phyloP scores from a whole-genome alignment of 2,329 filamentous ascomycete genomes.

The Ascomycota sp. region DNA sequence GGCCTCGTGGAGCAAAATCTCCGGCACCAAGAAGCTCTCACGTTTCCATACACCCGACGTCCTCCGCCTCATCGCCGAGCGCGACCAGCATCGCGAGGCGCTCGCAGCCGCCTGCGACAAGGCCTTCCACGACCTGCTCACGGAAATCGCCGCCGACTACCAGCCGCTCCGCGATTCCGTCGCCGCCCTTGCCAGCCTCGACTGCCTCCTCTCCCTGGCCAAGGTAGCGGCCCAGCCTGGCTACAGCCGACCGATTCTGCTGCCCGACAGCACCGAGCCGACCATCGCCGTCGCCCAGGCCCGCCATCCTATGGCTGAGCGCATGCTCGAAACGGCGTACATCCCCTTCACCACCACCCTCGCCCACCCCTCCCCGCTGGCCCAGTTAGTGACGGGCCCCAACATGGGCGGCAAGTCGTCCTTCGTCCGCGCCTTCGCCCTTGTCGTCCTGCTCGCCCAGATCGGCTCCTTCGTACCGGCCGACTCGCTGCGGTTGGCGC shows the following conservation, averaged over 20 bases:
- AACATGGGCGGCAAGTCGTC: slow-evolving; percentile 99
- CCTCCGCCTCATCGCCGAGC: slow-evolving; percentile 56
- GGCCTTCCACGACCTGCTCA: slow-evolving; percentile 52
- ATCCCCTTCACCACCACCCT: slow-evolving; percentile 74
- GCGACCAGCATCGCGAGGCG: slow-evolving; percentile 86
- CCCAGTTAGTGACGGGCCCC: slow-evolving; percentile 78
- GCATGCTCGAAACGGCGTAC: slow-evolving; percentile 62
- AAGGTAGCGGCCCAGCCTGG: slow-evolving; percentile 67
- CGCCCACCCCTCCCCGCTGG: slow-evolving; percentile 39
- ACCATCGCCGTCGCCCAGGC: slow-evolving; percentile 41
- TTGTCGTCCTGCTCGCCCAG: slow-evolving; percentile 84
- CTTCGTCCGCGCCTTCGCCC: slow-evolving; percentile 77
- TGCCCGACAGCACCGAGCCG: slow-evolving; percentile 37
- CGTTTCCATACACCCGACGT: slow-evolving; percentile 91
- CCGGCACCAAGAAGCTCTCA: slow-evolving; percentile 75
- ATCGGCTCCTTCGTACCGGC: slow-evolving; percentile 88
- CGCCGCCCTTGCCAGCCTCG: slow-evolving; percentile 62
- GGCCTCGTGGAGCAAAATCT: slow-evolving; percentile 86
- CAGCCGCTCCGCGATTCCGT: slow-evolving; percentile 76
- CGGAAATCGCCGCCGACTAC: slow-evolving; percentile 60
- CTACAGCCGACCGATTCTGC: slow-evolving; percentile 55
- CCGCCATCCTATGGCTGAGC: slow-evolving; percentile 89
- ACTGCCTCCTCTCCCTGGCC: slow-evolving; percentile 73
- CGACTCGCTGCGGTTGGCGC: slow-evolving; percentile 46
- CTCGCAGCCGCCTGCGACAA: slow-evolving; percentile 76